These are phyloP conservation scores for Kitagawia praeruptora DNA, from an alignment of 129 eudicot species.

Conservation along the genomic window DNA sequence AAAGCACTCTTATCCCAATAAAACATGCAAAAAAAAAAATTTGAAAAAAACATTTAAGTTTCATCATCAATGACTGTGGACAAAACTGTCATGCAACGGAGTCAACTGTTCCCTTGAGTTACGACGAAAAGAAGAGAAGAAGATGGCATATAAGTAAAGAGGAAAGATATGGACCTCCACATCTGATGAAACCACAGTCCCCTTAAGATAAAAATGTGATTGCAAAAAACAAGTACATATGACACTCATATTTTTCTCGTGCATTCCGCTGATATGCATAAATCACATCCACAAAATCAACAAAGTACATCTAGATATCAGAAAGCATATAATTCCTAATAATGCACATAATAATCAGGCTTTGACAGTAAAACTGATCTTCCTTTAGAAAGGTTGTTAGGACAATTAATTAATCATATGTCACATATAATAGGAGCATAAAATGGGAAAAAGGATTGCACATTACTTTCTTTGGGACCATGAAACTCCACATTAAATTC, in stretches of 20 bases:
- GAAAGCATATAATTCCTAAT: background rate
- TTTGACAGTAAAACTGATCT: background rate
- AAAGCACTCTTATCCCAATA: background rate
- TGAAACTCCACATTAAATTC: conserved; percentile 90
- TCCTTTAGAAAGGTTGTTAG: background rate
- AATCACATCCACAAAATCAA: background rate
- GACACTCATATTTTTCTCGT: background rate
- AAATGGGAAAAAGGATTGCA: background rate
- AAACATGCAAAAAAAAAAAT: background rate
- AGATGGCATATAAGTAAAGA: background rate
- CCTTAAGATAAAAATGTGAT: background rate
- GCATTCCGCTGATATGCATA: background rate
- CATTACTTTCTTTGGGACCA: conserved; percentile 95
- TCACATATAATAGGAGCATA: background rate
- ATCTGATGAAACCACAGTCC: background rate
- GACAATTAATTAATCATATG: background rate
- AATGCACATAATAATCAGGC: background rate
- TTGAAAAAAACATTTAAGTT: background rate
- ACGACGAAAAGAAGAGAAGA: too few relatives aligned
- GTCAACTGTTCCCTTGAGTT: too few relatives aligned
- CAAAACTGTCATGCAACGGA: background rate
- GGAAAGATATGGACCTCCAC: background rate
- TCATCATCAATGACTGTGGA: background rate
- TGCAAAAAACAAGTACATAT: background rate
- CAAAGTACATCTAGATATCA: background rate